phyloP scores from a whole-genome alignment of 495 filamentous ascomycete genomes.

The Neurospora cerealis region DNA sequence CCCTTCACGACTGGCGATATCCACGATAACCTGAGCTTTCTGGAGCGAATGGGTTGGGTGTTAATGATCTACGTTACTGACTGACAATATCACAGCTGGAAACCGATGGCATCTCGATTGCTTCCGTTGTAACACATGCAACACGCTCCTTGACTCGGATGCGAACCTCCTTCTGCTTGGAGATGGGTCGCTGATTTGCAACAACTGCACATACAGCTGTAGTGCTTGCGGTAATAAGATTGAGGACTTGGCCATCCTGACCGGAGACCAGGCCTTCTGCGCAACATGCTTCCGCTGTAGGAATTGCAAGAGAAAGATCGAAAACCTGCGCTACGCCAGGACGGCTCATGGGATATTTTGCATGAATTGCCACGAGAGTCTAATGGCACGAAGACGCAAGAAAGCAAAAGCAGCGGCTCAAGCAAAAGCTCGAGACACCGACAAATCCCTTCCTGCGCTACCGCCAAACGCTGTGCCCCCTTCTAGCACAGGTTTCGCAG shows the following conservation, averaged over 20 bases:
- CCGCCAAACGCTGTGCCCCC: constrained; percentile 63
- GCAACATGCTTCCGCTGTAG: constrained; percentile 93
- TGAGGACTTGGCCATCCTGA: constrained; percentile 94
- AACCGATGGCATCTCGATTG: constrained; percentile 99
- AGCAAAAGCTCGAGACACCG: constrained; percentile 53
- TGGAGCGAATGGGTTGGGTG: neutral
- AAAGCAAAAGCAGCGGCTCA: constrained; percentile 59
- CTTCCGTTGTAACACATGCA: constrained; percentile 96
- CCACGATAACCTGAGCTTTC: neutral
- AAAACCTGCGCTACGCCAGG: constrained; percentile 94
- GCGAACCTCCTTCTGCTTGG: constrained; percentile 95
- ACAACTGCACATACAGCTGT: constrained; percentile 99
- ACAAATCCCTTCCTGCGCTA: constrained; percentile 90
- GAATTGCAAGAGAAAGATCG: constrained; percentile 97
- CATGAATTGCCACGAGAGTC: constrained; percentile 98
- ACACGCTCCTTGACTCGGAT: constrained; percentile 91
- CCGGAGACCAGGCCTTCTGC: constrained; percentile 98
- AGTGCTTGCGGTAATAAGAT: constrained; percentile 97
- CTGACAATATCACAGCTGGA: constrained; percentile 53
- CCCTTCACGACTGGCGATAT: neutral
- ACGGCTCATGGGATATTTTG: constrained; percentile 99
- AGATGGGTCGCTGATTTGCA: constrained; percentile 96
- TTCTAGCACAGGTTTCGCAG: constrained; percentile 40
- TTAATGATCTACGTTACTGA: neutral
- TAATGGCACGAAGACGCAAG: constrained; percentile 93